These are phyloP conservation scores for Mortierella claussenii DNA, from an alignment of 192 early-diverging fungal species.

Conservation along the genomic window DNA sequence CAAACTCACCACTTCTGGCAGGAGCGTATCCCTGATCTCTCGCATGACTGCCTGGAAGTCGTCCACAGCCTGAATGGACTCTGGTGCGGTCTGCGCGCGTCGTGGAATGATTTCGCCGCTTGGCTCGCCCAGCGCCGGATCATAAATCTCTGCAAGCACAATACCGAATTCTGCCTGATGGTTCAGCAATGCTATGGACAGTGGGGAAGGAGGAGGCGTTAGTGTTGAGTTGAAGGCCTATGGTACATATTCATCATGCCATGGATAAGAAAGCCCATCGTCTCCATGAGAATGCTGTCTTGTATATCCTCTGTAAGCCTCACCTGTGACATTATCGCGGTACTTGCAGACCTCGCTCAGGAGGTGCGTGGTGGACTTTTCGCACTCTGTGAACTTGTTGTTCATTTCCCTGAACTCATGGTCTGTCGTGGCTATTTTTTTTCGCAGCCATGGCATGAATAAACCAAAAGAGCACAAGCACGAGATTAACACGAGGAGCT, in stretches of 20 bases:
- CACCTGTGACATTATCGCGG: constrained; percentile 50
- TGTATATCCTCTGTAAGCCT: too few relatives aligned
- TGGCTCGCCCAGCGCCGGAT: constrained; percentile 30
- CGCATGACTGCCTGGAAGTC: constrained; percentile 48
- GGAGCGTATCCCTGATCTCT: constrained; percentile 49
- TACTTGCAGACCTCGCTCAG: constrained; percentile 40
- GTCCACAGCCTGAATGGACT: constrained; percentile 48
- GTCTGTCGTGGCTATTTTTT: constrained; percentile 35
- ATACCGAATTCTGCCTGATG: constrained; percentile 54
- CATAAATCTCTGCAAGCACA: constrained; percentile 50
- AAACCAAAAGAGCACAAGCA: too few relatives aligned
- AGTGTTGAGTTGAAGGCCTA: neutral
- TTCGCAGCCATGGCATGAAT: neutral
- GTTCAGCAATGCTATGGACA: constrained; percentile 38
- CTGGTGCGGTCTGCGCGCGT: constrained; percentile 44
- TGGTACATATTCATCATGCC: neutral
- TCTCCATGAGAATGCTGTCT: too few relatives aligned
- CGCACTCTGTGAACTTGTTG: constrained; percentile 31
- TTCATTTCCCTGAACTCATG: constrained; percentile 48
- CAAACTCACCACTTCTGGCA: constrained; percentile 49
- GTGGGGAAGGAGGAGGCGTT: neutral
- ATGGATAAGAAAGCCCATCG: neutral
- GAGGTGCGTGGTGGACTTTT: constrained; percentile 37
- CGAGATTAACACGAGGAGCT: too few relatives aligned
- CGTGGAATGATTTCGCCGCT: constrained; percentile 47